Evolutionary conservation across 371 early-diverging fungal genomes (phyloP), one percentile per base, ranked within the genome.

Genomic region (Mortierella sp.): DNA sequence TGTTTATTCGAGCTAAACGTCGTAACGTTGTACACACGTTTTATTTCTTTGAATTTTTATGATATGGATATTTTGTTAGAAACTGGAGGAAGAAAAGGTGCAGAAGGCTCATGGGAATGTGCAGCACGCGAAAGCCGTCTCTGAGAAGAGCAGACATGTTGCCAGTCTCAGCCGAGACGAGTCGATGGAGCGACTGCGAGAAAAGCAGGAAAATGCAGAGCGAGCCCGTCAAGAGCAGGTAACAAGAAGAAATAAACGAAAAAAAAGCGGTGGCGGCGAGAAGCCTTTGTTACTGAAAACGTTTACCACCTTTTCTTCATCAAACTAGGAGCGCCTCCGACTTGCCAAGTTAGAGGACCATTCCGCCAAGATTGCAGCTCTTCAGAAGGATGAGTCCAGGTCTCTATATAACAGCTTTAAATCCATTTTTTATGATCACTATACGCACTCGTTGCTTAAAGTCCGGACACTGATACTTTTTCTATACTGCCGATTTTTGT

Each of bases 161-260:
- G 57, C 64, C 26, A 70, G 42, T 26, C 32, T 58, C 37, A 73
- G 41, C 44, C 60, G 70, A 8, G 69, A 61, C 50, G 76, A 68
- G 39, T 61, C 67, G 19, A 27, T 69, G 46, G 61, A 75, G 21
- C 59, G 63, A 23, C 55, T 69, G 60, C 73, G 75, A 23, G 75
- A 68, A 44, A 75, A 75, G 48, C 75, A 75, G 48, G 75, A 75
- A 31, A 75, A 68, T 30, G 75, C 75, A 9, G 75, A 68, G 43
- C 63, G 64, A 19, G 69, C 52, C 27, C 68, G 75, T 47, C 64
- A 64, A 24, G 75, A 75, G 28, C 68, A 66, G 73, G 73, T 72
- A 46, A 50, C 19, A 23, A 4, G 14, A 28, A 14, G 27, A 6
- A 26, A 31, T 24, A 43, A 0, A 50, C 19, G 27, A n/a, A 27